Evolutionary conservation across 352 stramenopile species (phyloP), one percentile per base, ranked within the genome.

Genomic region (Globisporangium barbulae): DNA sequence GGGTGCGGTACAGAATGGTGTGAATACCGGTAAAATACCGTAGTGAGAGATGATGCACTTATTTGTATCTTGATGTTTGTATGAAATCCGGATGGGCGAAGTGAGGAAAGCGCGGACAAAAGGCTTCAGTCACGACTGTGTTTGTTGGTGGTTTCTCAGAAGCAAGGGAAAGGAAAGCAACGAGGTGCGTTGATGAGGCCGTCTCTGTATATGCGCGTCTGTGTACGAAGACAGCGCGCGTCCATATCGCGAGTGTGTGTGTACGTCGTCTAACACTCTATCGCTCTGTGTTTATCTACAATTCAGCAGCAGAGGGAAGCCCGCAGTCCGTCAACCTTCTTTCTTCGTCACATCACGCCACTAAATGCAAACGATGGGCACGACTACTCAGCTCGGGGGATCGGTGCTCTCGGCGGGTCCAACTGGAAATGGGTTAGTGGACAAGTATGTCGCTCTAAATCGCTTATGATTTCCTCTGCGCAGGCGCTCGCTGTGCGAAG

Each of bases 381-480:
- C 69, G 45, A 69, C 68, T 50, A 73, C 61, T 56, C 65, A 69
- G 54, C 68, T 92, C 47, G 83, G 83, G 62, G 78, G 78, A 37
- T 84, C 76, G 33, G 78, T 88, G 68, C 72, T 88, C 25, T 75
- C 72, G 33, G 81, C 83, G 35, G 83, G 83, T 41, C 83, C 83
- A 31, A 76, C 76, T 54, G 83, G 83, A 67, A 79, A 76, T 63
- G 83, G 83, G 69, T 83, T 86, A 67, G 68, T 72, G 44, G 62
- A 75, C 50, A 70, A 78, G 64, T 83, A 75, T 59, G 68, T 76
- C 12, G 13, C n/a, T 12, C 19, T 58, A 19, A 9, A 41, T 57
- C 10, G 10, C 8, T n/a, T 21, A 21, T 47, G 15, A 8, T 45
- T 13, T 45, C 37, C 39, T 45, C 39, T 45, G 39, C 19, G 13